A percentile compares a stretch with the other conserved stretches of the same genome.
phyloP scores from a whole-genome alignment of 352 stramenopile species.

The Pythium coloratum region DNA sequence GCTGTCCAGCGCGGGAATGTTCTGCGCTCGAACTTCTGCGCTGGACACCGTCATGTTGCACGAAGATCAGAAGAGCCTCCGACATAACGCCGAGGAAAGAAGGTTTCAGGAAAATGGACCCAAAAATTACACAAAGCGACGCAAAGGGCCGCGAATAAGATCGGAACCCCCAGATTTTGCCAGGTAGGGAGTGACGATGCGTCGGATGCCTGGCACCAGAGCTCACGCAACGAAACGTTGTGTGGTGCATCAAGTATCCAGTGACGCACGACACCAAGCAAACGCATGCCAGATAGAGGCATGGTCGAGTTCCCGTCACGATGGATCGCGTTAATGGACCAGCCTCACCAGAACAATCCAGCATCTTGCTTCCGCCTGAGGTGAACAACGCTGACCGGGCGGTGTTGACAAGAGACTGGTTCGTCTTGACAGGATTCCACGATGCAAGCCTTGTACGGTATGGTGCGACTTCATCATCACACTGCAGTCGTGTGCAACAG shows the following conservation, averaged over 20 bases:
- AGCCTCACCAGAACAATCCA: background rate
- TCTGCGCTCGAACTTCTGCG: background rate
- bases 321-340: background rate
- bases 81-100: background rate
- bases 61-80: background rate
- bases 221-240: background rate
- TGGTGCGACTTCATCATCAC: no score
- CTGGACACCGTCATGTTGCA: background rate
- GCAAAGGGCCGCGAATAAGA: background rate
- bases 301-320: background rate
- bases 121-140: background rate
- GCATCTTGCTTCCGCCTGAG: background rate
- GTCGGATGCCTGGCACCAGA: background rate
- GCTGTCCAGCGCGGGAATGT: background rate
- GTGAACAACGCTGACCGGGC: background rate
- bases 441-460: background rate
- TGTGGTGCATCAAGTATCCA: background rate
- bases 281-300: background rate
- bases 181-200: background rate
- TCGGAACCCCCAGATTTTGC: background rate
- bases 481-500: no score
- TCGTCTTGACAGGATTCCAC: background rate
- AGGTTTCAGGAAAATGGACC: background rate
- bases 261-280: background rate
- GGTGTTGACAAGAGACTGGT: background rate